phyloP scores from a whole-genome alignment of 768 basidiomycete species.

The Xerocomellus amylosporus region DNA sequence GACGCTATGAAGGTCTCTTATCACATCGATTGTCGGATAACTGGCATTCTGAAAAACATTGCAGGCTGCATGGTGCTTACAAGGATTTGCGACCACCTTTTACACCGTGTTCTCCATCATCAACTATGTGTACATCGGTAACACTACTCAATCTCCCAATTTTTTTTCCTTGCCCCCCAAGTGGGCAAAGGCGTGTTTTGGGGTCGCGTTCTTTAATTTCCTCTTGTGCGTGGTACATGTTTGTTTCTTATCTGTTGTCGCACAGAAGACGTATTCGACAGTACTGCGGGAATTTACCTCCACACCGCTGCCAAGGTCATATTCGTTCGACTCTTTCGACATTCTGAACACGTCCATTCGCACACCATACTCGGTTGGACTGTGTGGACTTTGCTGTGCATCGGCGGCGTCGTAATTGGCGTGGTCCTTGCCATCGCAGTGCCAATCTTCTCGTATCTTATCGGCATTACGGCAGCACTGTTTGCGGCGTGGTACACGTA shows the following conservation, averaged over 20 bases:
- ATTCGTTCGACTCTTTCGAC: conserved; percentile 48
- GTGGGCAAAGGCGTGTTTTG: conserved; percentile 52
- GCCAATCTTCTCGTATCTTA: conserved; percentile 54
- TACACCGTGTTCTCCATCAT: conserved; percentile 47
- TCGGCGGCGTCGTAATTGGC: conserved; percentile 34
- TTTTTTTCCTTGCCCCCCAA: conserved; percentile 13
- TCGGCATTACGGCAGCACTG: conserved; percentile 50
- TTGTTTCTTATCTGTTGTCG: background rate
- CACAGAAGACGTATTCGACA: conserved; percentile 12
- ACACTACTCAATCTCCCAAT: conserved; percentile 16
- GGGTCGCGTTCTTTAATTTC: conserved; percentile 49
- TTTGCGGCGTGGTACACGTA: conserved; percentile 63
- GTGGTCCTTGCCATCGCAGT: conserved; percentile 50
- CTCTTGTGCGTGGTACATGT: conserved; percentile 38
- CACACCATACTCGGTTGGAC: conserved; percentile 52
- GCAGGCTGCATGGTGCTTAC: conserved; percentile 48
- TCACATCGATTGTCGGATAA: conserved; percentile 16
- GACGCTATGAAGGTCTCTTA: conserved; percentile 53
- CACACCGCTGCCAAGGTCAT: conserved; percentile 55
- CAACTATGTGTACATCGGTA: conserved; percentile 47
- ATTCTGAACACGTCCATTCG: conserved; percentile 45
- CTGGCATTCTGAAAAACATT: background rate
- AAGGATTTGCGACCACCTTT: conserved; percentile 51
- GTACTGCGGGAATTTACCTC: conserved; percentile 44
- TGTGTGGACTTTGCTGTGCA: conserved; percentile 45